Base-by-base conservation (phyloP, 1,284 basidiomycete genomes). In the Cryptococcus depauperatus region DNA sequence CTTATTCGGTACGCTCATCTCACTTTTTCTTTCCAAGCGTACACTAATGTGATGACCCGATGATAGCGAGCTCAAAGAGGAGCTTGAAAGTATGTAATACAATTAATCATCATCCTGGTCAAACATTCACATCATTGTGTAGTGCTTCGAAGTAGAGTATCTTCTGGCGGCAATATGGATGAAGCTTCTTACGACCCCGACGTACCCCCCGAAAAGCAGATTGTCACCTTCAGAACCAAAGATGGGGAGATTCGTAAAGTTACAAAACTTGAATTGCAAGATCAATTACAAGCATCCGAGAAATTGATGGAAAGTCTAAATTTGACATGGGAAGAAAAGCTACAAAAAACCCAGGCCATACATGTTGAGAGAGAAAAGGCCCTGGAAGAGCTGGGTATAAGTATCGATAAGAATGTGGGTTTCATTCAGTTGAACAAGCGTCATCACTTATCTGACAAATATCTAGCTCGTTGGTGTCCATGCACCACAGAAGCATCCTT, bases 401-500 rank as follows among this genome's bases (percentile, higher is more conserved):
- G 88, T 30, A 89, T 98, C 48, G 92, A 97, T 71, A 96, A 92
- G 78, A 85, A 91, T 62, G 79, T 62, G 35, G 54, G 58, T 47
- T 5, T 2, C 8, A n/a, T 18, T 37, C 13, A 3, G 18, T 35
- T 23, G 11, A 1, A 26, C 9, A 32, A 28, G 9, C 8, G n/a
- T 13, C 23, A 23, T 32, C 19, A 46, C n/a, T n/a, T n/a, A n/a
- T n/a, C n/a, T n/a, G n/a, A n/a, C n/a, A n/a, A n/a, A n/a, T 37
- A 19, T 7, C 7, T 35, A 68, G 57, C 50, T 69, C 42, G 62
- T 68, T 14, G 64, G 69, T 16, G 89, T 98, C 41, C 90, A 96
- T 74, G 92, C 93, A n/a, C 93, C 93, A n/a, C 97, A 96, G 77
- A 90, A 83, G 80, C 90, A 89, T 80, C 91, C 92, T 3, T 90